Conservation (phyloP, 805 yeast genomes). For the Cyberlindnera bimundalis region DNA sequence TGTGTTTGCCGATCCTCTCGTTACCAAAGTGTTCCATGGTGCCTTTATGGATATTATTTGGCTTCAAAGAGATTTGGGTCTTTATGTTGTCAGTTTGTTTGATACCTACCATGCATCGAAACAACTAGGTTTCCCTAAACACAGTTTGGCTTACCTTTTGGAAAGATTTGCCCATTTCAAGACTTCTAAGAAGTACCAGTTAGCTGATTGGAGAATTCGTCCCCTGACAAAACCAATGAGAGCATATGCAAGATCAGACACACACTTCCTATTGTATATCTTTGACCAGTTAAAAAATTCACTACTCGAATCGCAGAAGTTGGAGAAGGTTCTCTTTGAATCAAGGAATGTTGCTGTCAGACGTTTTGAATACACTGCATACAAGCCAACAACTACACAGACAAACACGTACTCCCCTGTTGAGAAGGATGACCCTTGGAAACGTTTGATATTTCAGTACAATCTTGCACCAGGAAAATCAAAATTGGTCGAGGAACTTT, state of each 20-base stretch:
- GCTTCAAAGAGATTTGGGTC: slow-evolving; percentile 93
- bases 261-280: slow-evolving; percentile 83
- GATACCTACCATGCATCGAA: slow-evolving; percentile 92
- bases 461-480: slow-evolving; percentile 54
- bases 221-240: slow-evolving; percentile 76
- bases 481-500: slow-evolving; percentile 56
- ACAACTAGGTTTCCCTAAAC: slow-evolving; percentile 73
- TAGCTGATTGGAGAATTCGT: slow-evolving; percentile 94
- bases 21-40: slow-evolving; percentile 91
- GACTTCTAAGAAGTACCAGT: slow-evolving; percentile 90
- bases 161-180: slow-evolving; percentile 78
- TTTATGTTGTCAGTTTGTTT: slow-evolving; percentile 83
- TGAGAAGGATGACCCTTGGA: slow-evolving; percentile 65
- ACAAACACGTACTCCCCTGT: slow-evolving; percentile 45
- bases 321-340: slow-evolving; percentile 63
- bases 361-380: slow-evolving; percentile 77
- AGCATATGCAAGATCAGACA: slow-evolving; percentile 90
- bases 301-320: slow-evolving; percentile 47
- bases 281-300: slow-evolving; percentile 69
- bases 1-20: slow-evolving; percentile 75
- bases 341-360: slow-evolving; percentile 78
- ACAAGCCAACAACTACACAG: slow-evolving; percentile 38
- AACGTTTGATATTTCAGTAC: slow-evolving; percentile 56
- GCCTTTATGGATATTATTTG: slow-evolving; percentile 96
- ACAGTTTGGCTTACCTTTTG: slow-evolving; percentile 78